Conservation (phyloP, 2,329 filamentous ascomycete genomes). For the Aspergillus oerlinghausenensis region DNA sequence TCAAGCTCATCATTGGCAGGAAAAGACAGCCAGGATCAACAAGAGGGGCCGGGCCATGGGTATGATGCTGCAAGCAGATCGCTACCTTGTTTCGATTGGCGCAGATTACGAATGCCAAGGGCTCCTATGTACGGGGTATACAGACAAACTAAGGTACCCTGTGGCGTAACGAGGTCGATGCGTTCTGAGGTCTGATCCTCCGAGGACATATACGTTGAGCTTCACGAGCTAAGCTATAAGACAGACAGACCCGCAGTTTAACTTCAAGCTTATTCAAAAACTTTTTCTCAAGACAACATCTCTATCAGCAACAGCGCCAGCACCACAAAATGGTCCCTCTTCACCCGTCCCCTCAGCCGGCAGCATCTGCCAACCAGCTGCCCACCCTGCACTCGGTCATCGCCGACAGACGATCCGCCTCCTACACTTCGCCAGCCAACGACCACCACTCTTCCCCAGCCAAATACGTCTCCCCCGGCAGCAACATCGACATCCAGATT, state of each 20-base stretch:
- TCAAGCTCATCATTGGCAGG: neutral
- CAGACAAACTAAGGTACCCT: neutral
- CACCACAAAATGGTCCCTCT: neutral
- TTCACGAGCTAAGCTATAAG: neutral
- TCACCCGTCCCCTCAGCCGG: neutral
- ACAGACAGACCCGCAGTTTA: neutral
- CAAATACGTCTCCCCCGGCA: neutral
- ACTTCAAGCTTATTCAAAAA: neutral
- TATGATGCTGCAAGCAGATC: neutral
- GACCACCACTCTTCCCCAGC: neutral
- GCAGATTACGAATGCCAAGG: neutral
- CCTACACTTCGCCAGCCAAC: conserved; percentile 4
- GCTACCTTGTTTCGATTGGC: neutral
- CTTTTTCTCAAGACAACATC: neutral
- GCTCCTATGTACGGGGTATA: neutral
- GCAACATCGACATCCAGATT: neutral
- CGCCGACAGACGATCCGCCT: conserved; percentile 8
- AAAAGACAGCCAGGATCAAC: neutral
- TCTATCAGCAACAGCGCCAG: neutral
- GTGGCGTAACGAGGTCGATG: neutral
- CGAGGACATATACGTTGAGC: neutral
- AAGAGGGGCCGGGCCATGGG: neutral
- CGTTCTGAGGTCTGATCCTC: no score
- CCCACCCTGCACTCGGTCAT: conserved; percentile 8
- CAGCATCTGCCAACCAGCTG: conserved; percentile 12